These are phyloP conservation scores for Fraxinus pennsylvanica DNA, from an alignment of 257 asterid species.

Conservation along the genomic window DNA sequence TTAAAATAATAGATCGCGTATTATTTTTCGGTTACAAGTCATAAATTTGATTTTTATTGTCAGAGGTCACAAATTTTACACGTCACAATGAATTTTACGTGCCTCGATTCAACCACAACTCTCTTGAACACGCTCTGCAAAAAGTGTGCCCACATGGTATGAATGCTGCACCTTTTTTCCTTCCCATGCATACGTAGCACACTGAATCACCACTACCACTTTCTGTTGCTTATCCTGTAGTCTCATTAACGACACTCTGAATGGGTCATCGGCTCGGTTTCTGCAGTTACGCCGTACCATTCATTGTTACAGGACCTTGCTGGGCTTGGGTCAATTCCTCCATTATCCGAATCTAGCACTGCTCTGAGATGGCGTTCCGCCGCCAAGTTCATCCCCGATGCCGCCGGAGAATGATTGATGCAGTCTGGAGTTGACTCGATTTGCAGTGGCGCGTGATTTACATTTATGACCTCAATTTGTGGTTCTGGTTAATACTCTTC, in stretches of 20 bases:
- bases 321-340: constrained; percentile 19
- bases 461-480: constrained; percentile 16
- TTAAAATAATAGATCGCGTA: too few relatives aligned
- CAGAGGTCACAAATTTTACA: too few relatives aligned
- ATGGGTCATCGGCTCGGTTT: constrained; percentile 35
- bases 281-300: neutral
- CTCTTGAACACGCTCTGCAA: too few relatives aligned
- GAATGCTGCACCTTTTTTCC: constrained; percentile 86
- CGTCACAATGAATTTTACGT: too few relatives aligned
- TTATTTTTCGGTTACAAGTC: too few relatives aligned
- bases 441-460: constrained; percentile 22
- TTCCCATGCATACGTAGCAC: constrained; percentile 98
- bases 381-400: constrained; percentile 71
- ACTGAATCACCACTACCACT: constrained; percentile 46
- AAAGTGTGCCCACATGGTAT: constrained; percentile 97
- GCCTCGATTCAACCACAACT: too few relatives aligned
- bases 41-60: too few relatives aligned
- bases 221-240: constrained; percentile 27
- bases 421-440: constrained; percentile 42
- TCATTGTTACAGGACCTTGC: constrained; percentile 6
- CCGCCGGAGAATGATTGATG: constrained; percentile 33
- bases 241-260: constrained; percentile 78
- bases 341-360: constrained; percentile 38
- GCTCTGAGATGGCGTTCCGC: constrained; percentile 76
- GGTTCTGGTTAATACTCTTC: constrained; percentile 39